Base-by-base conservation (phyloP, 306 rosid genomes). In the Casuarina equisetifolia region DNA sequence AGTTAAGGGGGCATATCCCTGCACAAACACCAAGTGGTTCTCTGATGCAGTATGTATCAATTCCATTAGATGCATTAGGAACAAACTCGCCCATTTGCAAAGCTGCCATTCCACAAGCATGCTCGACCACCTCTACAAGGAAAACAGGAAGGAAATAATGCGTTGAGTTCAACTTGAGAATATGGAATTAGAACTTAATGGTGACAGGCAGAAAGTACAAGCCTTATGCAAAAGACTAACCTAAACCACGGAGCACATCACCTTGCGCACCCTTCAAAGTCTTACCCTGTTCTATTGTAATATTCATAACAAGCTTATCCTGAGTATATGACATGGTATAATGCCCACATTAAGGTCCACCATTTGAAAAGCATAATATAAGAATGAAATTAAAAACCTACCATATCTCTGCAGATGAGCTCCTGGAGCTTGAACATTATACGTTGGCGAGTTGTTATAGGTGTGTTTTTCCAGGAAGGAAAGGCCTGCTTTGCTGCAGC, bases 11-110 rank as follows among this genome's bases (percentile, higher is more conserved):
- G 78, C 93, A 92, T 70, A 92, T 88, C 74, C 97, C 97, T 19
- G 91, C 95, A 88, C 97, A 92, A 81, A 92, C 93, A 70, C 97
- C 97, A 51, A 90, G 90, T 43, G 97, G 97, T 76, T 90, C 97
- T 80, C 91, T 83, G 59, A 92, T 88, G 89, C 84, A 73, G 84
- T 79, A 90, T 40, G 85, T 87, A 83, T 90, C 95, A 76, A 87
- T 87, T 68, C 93, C 95, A 88, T 86, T 82, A 42, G 83, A 85
- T 50, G 85, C 89, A 81, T 88, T 90, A 58, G 93, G 92, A 62
- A 88, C 62, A 84, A 85, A 88, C 74, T 92, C 93, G 71, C 97
- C 95, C 82, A 81, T 84, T 81, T 88, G 97, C 73, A 84, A 71
- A 80, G 88, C 78, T 61, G 89, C 89, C 85, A 90, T 81, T 73